Base-by-base conservation (phyloP, 208 protist species). In the Giardia muris region DNA sequence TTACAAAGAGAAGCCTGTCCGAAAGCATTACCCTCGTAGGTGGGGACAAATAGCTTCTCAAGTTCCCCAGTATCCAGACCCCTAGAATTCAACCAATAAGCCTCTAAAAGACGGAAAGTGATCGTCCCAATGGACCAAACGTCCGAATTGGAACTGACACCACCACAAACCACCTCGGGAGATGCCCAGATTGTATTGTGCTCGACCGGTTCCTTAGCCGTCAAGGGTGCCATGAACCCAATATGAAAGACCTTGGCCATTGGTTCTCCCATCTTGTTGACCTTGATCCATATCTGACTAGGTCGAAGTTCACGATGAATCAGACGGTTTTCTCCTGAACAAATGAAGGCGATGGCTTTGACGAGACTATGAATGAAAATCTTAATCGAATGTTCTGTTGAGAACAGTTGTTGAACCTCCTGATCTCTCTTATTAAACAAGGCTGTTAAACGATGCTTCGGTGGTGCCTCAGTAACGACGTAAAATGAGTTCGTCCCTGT, bases 81-180 rank as follows among this genome's bases (percentile, higher is more conserved):
- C 57, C 30, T 10, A 76, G 10, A 30, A 10, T 39, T 10, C 19
- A 39, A 39, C 10, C 10, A 10, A 10, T 39, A 30, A 89, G 4
- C 42, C 48, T 90, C 87, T 48, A 90, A n/a, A 1, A 90, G 44
- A 67, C 44, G 46, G 43, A 47, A 90, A 2, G 10, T 2, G 30
- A 90, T 0, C 1, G 10, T 90, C n/a, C 87, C 87, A n/a, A 90
- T 47, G 48, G 10, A 47, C 87, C 87, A 90, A 19, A 90, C 45
- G 43, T 90, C 87, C 2, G 10, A 47, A 43, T 2, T 2, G 43
- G 43, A 30, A 10, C 2, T n/a, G 2, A 90, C 45, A 48, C 87
- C 87, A 4, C 87, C 87, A 47, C 87, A 90, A 4, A 47, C 44
- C 2, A 90, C 87, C n/a, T 90, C 87, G n/a, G 87, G 87, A 39